A percentile compares a stretch with the other conserved stretches of the same genome.
Evolutionary conservation across 2,329 filamentous ascomycete species (phyloP).

Genomic region (Hypoxylon rubiginosum): DNA sequence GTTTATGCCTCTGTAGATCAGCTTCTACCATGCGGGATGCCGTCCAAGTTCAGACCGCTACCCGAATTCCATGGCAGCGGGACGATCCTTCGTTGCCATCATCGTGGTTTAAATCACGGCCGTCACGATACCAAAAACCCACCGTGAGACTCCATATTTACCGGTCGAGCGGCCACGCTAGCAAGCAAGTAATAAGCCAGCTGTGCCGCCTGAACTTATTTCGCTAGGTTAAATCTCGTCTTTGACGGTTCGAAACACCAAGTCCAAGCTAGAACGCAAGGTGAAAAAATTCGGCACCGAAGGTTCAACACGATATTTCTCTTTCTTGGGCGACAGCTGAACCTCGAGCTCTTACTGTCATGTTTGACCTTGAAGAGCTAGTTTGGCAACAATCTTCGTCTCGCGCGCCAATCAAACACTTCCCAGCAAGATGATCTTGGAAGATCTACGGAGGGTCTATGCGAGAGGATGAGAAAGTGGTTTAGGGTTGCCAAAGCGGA

Average conservation of each 20-base stretch:
- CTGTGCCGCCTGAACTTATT: conserved; percentile 15
- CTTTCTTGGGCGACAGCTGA: conserved; percentile 7
- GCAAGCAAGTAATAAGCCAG: conserved; percentile 26
- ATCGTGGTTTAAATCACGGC: conserved; percentile 16
- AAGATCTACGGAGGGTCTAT: conserved; percentile 13
- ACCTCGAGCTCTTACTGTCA: background rate
- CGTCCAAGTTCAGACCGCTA: conserved; percentile 17
- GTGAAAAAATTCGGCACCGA: conserved; percentile 13
- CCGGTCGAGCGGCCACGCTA: conserved; percentile 28
- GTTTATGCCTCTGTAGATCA: conserved; percentile 18
- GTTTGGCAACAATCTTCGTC: conserved; percentile 4
- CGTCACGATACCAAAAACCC: conserved; percentile 12
- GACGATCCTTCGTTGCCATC: conserved; percentile 21
- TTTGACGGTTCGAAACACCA: conserved; percentile 12
- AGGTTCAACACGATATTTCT: conserved; percentile 14
- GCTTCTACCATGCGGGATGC: conserved; percentile 25
- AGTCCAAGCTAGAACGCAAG: conserved; percentile 18
- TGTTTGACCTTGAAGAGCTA: conserved; percentile 2
- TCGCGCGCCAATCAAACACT: conserved; percentile 4
- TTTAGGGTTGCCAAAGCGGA: conserved; percentile 11
- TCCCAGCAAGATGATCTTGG: conserved; percentile 5
- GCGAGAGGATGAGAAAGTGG: conserved; percentile 18
- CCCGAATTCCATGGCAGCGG: conserved; percentile 24
- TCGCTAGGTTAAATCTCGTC: conserved; percentile 33
- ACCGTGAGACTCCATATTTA: conserved; percentile 26